Evolutionary conservation across 768 basidiomycete genomes (phyloP).

Genomic region (Termitomyces sp.): DNA sequence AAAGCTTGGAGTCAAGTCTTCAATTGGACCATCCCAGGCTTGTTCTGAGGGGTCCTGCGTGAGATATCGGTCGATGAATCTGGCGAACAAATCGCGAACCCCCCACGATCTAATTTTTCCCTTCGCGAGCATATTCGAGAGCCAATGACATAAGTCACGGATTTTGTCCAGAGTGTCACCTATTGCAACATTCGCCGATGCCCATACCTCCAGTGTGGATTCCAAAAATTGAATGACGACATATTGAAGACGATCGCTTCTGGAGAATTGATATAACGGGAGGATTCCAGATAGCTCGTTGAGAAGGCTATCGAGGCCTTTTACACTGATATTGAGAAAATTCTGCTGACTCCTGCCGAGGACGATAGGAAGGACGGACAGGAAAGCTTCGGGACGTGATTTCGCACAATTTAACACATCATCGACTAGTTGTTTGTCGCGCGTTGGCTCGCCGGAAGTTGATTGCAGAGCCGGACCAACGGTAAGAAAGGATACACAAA

Average conservation of each 20-base stretch:
- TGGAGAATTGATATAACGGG: constrained; percentile 48
- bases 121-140: constrained; percentile 41
- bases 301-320: constrained; percentile 52
- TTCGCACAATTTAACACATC: constrained; percentile 45
- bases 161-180: constrained; percentile 42
- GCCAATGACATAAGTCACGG: constrained; percentile 49
- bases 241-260: constrained; percentile 50
- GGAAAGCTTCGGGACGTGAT: constrained; percentile 46
- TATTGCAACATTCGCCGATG: constrained; percentile 23
- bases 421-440: constrained; percentile 59
- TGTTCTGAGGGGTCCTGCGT: constrained; percentile 49
- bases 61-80: constrained; percentile 68
- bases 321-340: constrained; percentile 48
- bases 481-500: constrained; percentile 60
- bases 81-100: constrained; percentile 58
- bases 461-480: constrained; percentile 64
- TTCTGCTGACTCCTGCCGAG: constrained; percentile 53
- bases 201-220: constrained; percentile 65
- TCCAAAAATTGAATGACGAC: constrained; percentile 60
- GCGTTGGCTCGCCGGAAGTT: constrained; percentile 52
- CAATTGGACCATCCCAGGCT: constrained; percentile 42
- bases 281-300: constrained; percentile 52
- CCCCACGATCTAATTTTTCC: constrained; percentile 57
- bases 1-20: constrained; percentile 33
- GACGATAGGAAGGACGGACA: constrained; percentile 54